phyloP scores from a whole-genome alignment of 2,329 filamentous ascomycete species.

The Sodiomyces alkalinus region DNA sequence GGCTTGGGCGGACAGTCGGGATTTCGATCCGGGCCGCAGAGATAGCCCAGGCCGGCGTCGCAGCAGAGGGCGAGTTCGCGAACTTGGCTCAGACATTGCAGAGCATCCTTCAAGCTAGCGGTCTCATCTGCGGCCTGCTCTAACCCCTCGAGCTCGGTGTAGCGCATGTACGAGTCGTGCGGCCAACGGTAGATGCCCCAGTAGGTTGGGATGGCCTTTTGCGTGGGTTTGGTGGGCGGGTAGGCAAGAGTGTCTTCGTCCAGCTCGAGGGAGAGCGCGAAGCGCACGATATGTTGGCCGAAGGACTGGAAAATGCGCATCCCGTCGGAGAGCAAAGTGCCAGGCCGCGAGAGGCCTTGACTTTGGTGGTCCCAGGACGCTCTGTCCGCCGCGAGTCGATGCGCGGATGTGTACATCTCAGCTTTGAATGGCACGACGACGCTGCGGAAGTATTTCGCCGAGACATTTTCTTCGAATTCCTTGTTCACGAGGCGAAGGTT shows the following conservation, averaged over 20 bases:
- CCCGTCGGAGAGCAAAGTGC: slow-evolving; percentile 26
- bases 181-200: slow-evolving; percentile 56
- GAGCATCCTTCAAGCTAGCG: slow-evolving; percentile 42
- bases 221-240: slow-evolving; percentile 40
- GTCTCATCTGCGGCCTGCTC: slow-evolving; percentile 51
- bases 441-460: slow-evolving; percentile 41
- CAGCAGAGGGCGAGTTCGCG: slow-evolving; percentile 52
- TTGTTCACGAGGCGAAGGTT: slow-evolving; percentile 44
- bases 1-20: slow-evolving; percentile 23
- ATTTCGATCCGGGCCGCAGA: slow-evolving; percentile 44
- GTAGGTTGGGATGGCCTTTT: slow-evolving; percentile 38
- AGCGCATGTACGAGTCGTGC: slow-evolving; percentile 40
- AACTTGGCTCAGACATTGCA: slow-evolving; percentile 38
- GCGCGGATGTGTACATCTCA: slow-evolving; percentile 46
- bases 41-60: slow-evolving; percentile 52
- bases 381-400: too few relatives aligned
- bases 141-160: slow-evolving; percentile 40
- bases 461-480: slow-evolving; percentile 41
- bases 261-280: slow-evolving; percentile 56
- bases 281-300: slow-evolving; percentile 42
- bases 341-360: slow-evolving; percentile 6
- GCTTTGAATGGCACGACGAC: slow-evolving; percentile 52
- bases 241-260: slow-evolving; percentile 32
- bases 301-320: slow-evolving; percentile 47
- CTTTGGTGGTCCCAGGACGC: slow-evolving; percentile 5